A percentile compares a stretch with the other conserved stretches of the same genome.
Conservation (phyloP, 306 rosid species). For the Psophocarpus tetragonolobus region DNA sequence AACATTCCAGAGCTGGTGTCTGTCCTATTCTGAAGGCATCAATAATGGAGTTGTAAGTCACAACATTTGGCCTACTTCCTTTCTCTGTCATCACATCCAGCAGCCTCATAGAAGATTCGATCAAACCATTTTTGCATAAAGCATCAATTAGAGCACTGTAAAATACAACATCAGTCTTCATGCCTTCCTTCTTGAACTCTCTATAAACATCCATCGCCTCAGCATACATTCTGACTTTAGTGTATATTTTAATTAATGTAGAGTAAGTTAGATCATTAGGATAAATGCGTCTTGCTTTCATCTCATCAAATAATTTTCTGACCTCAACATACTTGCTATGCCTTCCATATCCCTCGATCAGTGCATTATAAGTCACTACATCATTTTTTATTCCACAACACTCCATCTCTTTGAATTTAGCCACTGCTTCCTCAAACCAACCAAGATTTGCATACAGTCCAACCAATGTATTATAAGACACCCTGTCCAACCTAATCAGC, state of each 20-base stretch:
- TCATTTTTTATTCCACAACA: conserved; percentile 66
- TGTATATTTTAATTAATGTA: conserved; percentile 74
- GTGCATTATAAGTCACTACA: conserved; percentile 82
- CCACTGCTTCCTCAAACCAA: conserved; percentile 69
- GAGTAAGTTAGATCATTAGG: conserved; percentile 85
- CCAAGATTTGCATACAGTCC: conserved; percentile 82
- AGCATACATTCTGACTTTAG: conserved; percentile 72
- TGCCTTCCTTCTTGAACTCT: conserved; percentile 70
- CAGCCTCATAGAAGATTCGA: conserved; percentile 66
- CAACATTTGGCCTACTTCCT: conserved; percentile 82
- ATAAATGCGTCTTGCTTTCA: conserved; percentile 56
- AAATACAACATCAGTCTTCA: conserved; percentile 85
- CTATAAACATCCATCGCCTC: conserved; percentile 72
- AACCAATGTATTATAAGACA: conserved; percentile 78
- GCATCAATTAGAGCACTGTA: conserved; percentile 80
- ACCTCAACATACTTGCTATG: conserved; percentile 70
- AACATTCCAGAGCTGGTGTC: conserved; percentile 40
- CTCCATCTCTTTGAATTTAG: conserved; percentile 77
- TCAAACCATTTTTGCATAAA: conserved; percentile 75
- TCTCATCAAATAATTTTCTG: conserved; percentile 50
- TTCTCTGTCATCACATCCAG: conserved; percentile 88
- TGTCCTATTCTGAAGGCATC: conserved; percentile 64
- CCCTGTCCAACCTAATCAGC: conserved; percentile 71
- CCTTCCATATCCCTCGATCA: conserved; percentile 86
- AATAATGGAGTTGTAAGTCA: conserved; percentile 81